Evolutionary conservation across 2,329 filamentous ascomycete genomes (phyloP).

Genomic region (Epichloe sp.): DNA sequence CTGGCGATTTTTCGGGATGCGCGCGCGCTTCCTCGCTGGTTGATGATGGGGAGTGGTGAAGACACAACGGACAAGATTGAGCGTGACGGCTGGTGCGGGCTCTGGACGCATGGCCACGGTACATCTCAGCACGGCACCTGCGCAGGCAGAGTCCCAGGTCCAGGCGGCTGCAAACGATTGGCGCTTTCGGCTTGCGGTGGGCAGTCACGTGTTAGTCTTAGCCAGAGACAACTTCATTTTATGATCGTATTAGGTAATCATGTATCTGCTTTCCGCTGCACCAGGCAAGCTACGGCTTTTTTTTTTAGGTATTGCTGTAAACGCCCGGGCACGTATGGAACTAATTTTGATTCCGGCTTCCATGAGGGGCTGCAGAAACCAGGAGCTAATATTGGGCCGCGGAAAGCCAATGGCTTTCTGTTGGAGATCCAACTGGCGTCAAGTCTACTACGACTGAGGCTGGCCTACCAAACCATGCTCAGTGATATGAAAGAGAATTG

Average conservation of each 20-base stretch:
- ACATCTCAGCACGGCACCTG: slow-evolving; percentile 31
- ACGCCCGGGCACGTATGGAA: neutral
- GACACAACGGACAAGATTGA: slow-evolving; percentile 38
- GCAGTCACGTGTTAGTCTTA: neutral
- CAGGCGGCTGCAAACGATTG: slow-evolving; percentile 7
- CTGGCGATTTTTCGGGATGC: slow-evolving; percentile 50
- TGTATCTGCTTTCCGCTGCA: neutral
- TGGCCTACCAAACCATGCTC: neutral
- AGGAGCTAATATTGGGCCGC: neutral
- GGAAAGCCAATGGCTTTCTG: neutral
- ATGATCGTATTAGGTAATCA: neutral
- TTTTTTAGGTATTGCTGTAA: neutral
- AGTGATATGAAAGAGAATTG: neutral
- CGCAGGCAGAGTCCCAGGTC: slow-evolving; percentile 15
- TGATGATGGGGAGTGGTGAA: slow-evolving; percentile 41
- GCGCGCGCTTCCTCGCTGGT: slow-evolving; percentile 33
- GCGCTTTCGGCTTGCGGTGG: slow-evolving; percentile 7
- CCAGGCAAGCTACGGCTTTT: neutral
- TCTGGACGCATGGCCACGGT: slow-evolving; percentile 23
- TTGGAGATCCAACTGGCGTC: neutral
- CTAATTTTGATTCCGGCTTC: neutral
- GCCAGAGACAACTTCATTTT: neutral
- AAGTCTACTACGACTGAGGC: neutral
- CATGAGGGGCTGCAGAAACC: neutral
- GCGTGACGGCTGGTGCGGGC: slow-evolving; percentile 34